Evolutionary conservation across 106 monocot species (phyloP).

Genomic region (Dendrobium catenatum): DNA sequence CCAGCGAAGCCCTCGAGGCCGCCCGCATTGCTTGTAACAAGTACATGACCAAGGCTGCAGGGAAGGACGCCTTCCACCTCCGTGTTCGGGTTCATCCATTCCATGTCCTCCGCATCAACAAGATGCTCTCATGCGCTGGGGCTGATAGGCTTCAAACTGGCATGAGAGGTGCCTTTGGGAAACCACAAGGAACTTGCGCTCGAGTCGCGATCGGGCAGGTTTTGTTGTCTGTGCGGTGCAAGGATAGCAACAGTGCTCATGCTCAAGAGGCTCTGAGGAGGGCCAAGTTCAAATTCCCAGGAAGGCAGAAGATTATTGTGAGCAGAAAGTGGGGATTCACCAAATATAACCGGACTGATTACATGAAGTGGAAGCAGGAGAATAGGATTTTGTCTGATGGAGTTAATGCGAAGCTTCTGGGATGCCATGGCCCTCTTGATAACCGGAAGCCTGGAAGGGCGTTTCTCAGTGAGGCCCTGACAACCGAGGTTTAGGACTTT

Average conservation of each 20-base stretch:
- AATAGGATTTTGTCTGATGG: constrained; percentile 31
- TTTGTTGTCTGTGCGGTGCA: constrained; percentile 47
- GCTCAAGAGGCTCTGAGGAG: constrained; percentile 47
- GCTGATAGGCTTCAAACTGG: constrained; percentile 65
- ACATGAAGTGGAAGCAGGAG: constrained; percentile 30
- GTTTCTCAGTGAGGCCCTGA: constrained; percentile 8
- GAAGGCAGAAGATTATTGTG: constrained; percentile 36
- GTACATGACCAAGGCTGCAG: constrained; percentile 35
- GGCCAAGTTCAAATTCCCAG: constrained; percentile 60
- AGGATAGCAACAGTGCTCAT: constrained; percentile 38
- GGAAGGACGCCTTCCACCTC: constrained; percentile 44
- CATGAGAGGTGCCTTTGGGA: constrained; percentile 62
- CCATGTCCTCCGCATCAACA: constrained; percentile 54
- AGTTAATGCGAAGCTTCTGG: constrained; percentile 43
- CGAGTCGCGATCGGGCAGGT: constrained; percentile 53
- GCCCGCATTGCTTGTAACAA: constrained; percentile 34
- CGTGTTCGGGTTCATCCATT: constrained; percentile 52
- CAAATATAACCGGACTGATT: constrained; percentile 26
- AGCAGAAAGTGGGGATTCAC: constrained; percentile 34
- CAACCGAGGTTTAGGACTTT: neutral
- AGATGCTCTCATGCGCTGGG: constrained; percentile 60
- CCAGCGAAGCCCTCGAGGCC: constrained; percentile 38
- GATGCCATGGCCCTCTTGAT: constrained; percentile 38
- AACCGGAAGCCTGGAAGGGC: constrained; percentile 34
- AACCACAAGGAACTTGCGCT: constrained; percentile 47